A percentile compares a stretch with the other conserved stretches of the same genome.
Evolutionary conservation across 2,329 filamentous ascomycete genomes (phyloP).

Genomic region (Penicillium sp.): DNA sequence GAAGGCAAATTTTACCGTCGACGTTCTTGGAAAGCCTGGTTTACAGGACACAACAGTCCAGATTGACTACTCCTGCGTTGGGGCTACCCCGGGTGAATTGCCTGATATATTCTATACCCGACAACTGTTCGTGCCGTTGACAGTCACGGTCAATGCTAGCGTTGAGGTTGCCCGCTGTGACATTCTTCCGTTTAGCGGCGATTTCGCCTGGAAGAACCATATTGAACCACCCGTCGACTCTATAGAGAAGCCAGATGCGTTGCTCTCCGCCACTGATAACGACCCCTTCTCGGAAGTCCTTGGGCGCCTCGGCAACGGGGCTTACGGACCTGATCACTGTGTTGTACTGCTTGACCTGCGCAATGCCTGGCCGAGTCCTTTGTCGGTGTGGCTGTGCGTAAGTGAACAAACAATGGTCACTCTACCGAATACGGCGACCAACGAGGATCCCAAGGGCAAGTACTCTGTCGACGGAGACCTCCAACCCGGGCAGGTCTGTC

Average conservation of each 20-base stretch:
- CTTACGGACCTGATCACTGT: conserved; percentile 62
- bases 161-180: conserved; percentile 80
- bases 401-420: conserved; percentile 26
- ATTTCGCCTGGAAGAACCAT: conserved; percentile 62
- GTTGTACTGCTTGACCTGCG: conserved; percentile 78
- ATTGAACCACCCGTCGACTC: conserved; percentile 11
- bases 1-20: conserved; percentile 71
- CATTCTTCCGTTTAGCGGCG: conserved; percentile 67
- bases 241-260: conserved; percentile 4
- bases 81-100: conserved; percentile 64
- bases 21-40: conserved; percentile 82
- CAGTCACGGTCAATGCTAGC: conserved; percentile 87
- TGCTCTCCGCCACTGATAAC: conserved; percentile 27
- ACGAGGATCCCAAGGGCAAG: conserved; percentile 21
- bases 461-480: conserved; percentile 45
- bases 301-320: conserved; percentile 38
- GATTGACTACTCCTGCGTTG: conserved; percentile 83
- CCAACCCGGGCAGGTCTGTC: conserved; percentile 62
- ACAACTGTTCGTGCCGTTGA: conserved; percentile 75
- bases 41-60: conserved; percentile 76
- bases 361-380: conserved; percentile 83
- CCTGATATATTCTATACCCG: conserved; percentile 77
- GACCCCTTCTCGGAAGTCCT: conserved; percentile 47
- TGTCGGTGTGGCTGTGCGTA: conserved; percentile 62
- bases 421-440: conserved; percentile 9